Evolutionary conservation across 768 basidiomycete genomes (phyloP).

Genomic region (Auricularia cornea): DNA sequence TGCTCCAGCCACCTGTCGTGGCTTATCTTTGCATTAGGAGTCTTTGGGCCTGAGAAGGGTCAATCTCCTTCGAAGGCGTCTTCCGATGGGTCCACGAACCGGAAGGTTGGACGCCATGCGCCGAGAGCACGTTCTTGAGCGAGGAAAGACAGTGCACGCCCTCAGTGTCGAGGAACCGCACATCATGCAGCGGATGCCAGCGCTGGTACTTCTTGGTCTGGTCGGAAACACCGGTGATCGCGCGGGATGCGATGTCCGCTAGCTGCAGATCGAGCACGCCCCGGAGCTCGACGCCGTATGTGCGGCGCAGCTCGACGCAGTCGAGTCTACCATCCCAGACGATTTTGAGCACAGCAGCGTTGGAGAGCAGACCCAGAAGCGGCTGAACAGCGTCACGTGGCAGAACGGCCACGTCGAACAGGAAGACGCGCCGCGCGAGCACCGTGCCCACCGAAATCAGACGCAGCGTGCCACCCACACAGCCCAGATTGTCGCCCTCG

Average conservation of each 20-base stretch:
- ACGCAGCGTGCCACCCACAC: slow-evolving; percentile 22
- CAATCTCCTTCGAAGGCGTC: too few species aligned
- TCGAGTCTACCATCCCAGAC: slow-evolving; percentile 38
- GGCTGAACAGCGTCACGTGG: slow-evolving; percentile 12
- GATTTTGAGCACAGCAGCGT: slow-evolving; percentile 26
- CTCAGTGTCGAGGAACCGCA: not conserved
- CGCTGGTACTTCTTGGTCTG: slow-evolving; percentile 12
- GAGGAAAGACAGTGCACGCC: too few species aligned
- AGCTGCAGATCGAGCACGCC: slow-evolving; percentile 36
- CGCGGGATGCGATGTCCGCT: slow-evolving; percentile 28
- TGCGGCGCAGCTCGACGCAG: slow-evolving; percentile 25
- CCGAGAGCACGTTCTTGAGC: too few species aligned
- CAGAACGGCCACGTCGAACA: slow-evolving; percentile 28
- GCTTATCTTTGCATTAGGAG: too few species aligned
- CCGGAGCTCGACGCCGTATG: slow-evolving; percentile 22
- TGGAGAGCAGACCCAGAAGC: slow-evolving; percentile 22
- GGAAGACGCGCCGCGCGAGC: slow-evolving; percentile 24
- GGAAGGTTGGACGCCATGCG: too few species aligned
- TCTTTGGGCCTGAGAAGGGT: too few species aligned
- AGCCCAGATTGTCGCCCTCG: slow-evolving; percentile 30
- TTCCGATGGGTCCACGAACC: too few species aligned
- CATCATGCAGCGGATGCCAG: not conserved
- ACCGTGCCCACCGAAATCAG: slow-evolving; percentile 29
- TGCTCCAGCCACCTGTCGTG: not conserved
- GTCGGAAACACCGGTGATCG: slow-evolving; percentile 19